A percentile compares a stretch with the other conserved stretches of the same genome.
These are phyloP conservation scores for Hypholoma fasciculare DNA, from an alignment of 768 basidiomycete species.

Conservation along the genomic window DNA sequence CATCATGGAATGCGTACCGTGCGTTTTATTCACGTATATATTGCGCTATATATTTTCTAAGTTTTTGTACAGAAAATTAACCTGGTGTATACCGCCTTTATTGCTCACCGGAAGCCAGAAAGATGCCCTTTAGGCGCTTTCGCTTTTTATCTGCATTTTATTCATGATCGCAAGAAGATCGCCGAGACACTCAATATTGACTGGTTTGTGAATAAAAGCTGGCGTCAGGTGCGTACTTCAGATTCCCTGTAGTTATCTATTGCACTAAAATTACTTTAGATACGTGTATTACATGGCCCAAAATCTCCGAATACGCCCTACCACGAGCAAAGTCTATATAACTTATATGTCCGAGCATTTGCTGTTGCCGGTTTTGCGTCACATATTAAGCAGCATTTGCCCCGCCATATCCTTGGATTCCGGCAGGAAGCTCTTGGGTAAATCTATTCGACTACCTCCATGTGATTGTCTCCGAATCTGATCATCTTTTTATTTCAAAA, in stretches of 20 bases:
- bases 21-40: neutral
- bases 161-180: constrained; percentile 23
- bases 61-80: constrained; percentile 23
- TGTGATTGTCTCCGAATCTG: too few species aligned
- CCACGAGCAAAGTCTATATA: constrained; percentile 23
- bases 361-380: constrained; percentile 15
- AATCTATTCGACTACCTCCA: neutral
- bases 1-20: constrained; percentile 23
- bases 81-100: constrained; percentile 26
- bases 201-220: constrained; percentile 26
- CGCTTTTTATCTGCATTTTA: constrained; percentile 25
- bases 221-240: constrained; percentile 24
- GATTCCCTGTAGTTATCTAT: neutral
- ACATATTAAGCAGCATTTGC: constrained; percentile 21
- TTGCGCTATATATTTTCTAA: neutral
- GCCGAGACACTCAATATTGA: constrained; percentile 20
- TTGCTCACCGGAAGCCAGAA: constrained; percentile 23
- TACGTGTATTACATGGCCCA: constrained; percentile 18
- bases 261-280: constrained; percentile 7
- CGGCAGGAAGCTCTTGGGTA: constrained; percentile 26
- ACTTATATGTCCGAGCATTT: constrained; percentile 21
- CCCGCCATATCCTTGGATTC: constrained; percentile 24
- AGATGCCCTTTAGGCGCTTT: constrained; percentile 28
- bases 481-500: constrained; percentile 7
- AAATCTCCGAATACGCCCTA: constrained; percentile 16